phyloP scores from a whole-genome alignment of 2,329 filamentous ascomycete species.

The Zasmidium angulare region DNA sequence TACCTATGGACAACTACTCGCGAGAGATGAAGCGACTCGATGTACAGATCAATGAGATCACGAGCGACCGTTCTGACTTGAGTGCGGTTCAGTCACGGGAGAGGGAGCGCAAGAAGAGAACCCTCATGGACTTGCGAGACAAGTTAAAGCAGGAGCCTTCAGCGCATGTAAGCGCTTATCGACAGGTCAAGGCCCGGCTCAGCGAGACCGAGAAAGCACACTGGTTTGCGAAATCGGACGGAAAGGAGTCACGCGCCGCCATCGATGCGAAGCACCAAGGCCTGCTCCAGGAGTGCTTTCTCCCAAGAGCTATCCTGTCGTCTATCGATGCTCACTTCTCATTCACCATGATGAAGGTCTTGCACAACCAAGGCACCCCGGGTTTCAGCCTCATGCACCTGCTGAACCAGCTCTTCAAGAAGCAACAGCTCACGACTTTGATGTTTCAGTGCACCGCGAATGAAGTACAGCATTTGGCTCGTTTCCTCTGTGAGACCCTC shows the following conservation, averaged over 20 bases:
- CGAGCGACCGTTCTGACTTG: constrained; percentile 71
- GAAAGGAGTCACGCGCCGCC: constrained; percentile 28
- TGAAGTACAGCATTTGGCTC: constrained; percentile 89
- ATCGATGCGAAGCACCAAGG: constrained; percentile 68
- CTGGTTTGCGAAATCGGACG: constrained; percentile 64
- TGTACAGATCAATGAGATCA: constrained; percentile 65
- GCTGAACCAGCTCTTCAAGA: constrained; percentile 79
- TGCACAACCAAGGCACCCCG: constrained; percentile 80
- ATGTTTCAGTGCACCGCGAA: constrained; percentile 88
- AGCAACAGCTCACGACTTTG: constrained; percentile 75
- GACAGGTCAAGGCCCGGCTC: constrained; percentile 67
- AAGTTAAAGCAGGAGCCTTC: constrained; percentile 72
- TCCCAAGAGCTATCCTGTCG: constrained; percentile 84
- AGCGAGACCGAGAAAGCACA: constrained; percentile 69
- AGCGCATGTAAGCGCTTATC: constrained; percentile 65
- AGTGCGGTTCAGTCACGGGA: constrained; percentile 64
- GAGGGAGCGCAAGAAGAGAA: constrained; percentile 69
- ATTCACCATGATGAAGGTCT: constrained; percentile 80
- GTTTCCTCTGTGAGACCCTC: constrained; percentile 80
- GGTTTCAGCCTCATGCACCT: constrained; percentile 85
- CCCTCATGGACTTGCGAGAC: constrained; percentile 67
- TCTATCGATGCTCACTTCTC: constrained; percentile 85
- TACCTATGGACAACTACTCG: constrained; percentile 75
- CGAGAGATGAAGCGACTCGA: constrained; percentile 70
- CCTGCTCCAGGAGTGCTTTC: constrained; percentile 83